Conservation (phyloP, 352 stramenopile species). For the Globisporangium polare region DNA sequence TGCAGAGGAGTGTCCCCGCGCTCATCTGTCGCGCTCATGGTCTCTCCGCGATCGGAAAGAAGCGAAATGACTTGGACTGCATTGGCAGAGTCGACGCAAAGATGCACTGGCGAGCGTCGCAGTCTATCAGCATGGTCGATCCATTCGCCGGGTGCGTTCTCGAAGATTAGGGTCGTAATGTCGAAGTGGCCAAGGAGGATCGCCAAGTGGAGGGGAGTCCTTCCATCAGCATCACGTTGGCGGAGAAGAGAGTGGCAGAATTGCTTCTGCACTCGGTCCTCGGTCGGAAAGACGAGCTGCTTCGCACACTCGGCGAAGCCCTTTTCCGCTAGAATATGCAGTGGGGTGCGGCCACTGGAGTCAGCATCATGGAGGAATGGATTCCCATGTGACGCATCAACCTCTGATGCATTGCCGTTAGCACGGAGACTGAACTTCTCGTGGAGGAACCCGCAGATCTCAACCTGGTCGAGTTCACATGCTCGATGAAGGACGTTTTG, state of each 20-base stretch:
- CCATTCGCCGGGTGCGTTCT: constrained; percentile 11
- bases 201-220: constrained; percentile 39
- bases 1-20: constrained; percentile 68
- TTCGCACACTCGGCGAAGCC: constrained; percentile 53
- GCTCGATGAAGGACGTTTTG: constrained; percentile 56
- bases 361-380: constrained; percentile 30
- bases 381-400: not conserved
- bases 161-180: constrained; percentile 29
- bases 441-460: constrained; percentile 43
- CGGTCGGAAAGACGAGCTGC: constrained; percentile 29
- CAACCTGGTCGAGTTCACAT: constrained; percentile 58
- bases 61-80: constrained; percentile 18
- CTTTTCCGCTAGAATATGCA: constrained; percentile 42
- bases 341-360: constrained; percentile 24
- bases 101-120: constrained; percentile 35
- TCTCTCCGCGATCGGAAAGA: constrained; percentile 28
- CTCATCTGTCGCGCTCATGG: constrained; percentile 49
- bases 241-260: constrained; percentile 21
- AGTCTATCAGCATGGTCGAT: constrained; percentile 29
- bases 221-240: constrained; percentile 23
- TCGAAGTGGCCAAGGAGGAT: constrained; percentile 30
- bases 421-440: constrained; percentile 11
- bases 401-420: not conserved
- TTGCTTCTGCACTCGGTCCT: constrained; percentile 3
- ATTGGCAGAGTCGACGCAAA: constrained; percentile 27